phyloP scores from a whole-genome alignment of 441 rosid genomes.

The Erodium texanum region DNA sequence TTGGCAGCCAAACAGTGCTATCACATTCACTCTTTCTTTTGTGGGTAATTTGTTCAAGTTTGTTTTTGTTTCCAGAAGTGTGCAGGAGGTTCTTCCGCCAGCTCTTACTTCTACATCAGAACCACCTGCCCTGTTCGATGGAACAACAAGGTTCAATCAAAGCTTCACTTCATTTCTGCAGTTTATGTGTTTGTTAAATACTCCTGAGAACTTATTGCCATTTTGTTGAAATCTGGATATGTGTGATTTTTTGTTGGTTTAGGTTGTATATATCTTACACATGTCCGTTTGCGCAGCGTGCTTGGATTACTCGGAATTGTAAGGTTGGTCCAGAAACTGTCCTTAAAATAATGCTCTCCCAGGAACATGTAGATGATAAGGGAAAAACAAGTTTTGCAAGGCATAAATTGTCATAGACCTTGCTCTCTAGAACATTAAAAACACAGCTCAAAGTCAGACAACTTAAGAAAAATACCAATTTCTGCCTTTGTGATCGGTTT shows the following conservation, averaged over 20 bases:
- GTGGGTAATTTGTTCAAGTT: neutral
- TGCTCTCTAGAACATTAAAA: neutral
- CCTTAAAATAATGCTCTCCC: neutral
- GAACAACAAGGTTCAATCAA: slow-evolving; percentile 1
- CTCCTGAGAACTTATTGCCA: neutral
- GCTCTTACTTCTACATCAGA: slow-evolving; percentile 1
- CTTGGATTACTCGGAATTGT: neutral
- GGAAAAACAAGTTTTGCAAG: too few species aligned
- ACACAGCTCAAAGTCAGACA: neutral
- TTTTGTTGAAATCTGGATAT: neutral
- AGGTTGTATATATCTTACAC: slow-evolving; percentile 2
- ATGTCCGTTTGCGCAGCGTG: neutral
- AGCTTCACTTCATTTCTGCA: neutral
- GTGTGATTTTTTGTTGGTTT: neutral
- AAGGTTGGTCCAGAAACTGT: neutral
- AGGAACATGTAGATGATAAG: neutral
- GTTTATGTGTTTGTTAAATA: neutral
- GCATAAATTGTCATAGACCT: neutral
- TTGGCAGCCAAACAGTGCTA: neutral
- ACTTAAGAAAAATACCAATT: neutral
- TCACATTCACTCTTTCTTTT: neutral
- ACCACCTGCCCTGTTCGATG: neutral
- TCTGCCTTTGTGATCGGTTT: neutral
- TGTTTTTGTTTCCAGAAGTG: neutral
- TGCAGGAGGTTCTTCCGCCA: neutral